Evolutionary conservation across 495 filamentous ascomycete species (phyloP).

Genomic region (Neurospora pannonica): DNA sequence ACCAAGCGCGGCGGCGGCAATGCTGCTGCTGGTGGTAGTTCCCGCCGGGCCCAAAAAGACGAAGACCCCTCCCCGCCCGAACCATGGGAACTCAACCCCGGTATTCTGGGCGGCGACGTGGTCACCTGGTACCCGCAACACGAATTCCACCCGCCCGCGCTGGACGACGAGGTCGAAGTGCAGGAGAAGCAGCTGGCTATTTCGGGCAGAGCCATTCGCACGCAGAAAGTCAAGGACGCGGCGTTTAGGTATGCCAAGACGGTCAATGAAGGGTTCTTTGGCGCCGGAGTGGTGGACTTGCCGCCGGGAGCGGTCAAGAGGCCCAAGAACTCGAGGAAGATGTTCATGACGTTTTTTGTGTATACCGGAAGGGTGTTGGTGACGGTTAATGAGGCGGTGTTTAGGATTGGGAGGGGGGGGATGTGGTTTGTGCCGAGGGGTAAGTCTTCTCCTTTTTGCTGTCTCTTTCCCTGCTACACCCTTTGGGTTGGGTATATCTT

Average conservation of each 20-base stretch:
- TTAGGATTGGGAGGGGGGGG: slow-evolving; percentile 49
- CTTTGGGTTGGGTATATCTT: too few species aligned
- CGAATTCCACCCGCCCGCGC: slow-evolving; percentile 26
- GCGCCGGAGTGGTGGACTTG: slow-evolving; percentile 78
- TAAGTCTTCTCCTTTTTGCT: background rate
- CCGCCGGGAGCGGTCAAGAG: slow-evolving; percentile 73
- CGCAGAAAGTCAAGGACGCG: slow-evolving; percentile 61
- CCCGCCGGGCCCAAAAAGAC: slow-evolving; percentile 14
- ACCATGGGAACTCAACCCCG: slow-evolving; percentile 40
- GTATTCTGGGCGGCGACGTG: slow-evolving; percentile 36
- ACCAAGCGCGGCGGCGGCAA: background rate
- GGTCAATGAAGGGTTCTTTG: slow-evolving; percentile 73
- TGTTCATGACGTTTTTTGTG: slow-evolving; percentile 95
- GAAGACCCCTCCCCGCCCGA: slow-evolving; percentile 42
- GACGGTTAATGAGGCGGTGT: slow-evolving; percentile 44
- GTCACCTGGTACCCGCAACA: slow-evolving; percentile 39
- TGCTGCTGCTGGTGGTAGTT: background rate
- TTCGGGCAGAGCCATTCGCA: slow-evolving; percentile 62
- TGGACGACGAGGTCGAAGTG: slow-evolving; percentile 39
- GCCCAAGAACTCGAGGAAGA: slow-evolving; percentile 80
- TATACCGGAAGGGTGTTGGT: slow-evolving; percentile 65
- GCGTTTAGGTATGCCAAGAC: slow-evolving; percentile 83
- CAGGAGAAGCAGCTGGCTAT: slow-evolving; percentile 63
- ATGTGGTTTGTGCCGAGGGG: slow-evolving; percentile 49
- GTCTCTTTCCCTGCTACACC: background rate